Evolutionary conservation across 345 rosid genomes (phyloP).

Genomic region (Bruguiera gymnorhiza): DNA sequence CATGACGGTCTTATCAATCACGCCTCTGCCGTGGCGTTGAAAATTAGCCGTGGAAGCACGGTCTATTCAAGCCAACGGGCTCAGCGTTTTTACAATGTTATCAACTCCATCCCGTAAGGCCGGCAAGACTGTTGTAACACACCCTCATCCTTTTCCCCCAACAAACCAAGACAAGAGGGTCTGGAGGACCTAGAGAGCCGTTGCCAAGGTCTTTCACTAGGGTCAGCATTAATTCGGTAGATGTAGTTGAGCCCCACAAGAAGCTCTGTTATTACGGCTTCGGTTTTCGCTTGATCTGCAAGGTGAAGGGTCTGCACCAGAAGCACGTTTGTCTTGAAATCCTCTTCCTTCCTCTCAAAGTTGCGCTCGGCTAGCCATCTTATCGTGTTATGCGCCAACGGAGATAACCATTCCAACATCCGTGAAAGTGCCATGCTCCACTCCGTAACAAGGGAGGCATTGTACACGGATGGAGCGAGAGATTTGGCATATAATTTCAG

Average conservation of each 20-base stretch:
- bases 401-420: conserved; percentile 60
- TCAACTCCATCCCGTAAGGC: too few species aligned
- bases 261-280: conserved; percentile 58
- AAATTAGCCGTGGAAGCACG: too few species aligned
- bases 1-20: too few species aligned
- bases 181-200: conserved; percentile 7
- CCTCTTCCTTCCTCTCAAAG: conserved; percentile 50
- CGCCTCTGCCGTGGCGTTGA: too few species aligned
- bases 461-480: conserved; percentile 32
- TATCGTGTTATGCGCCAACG: conserved; percentile 55
- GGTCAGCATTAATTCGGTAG: conserved; percentile 33
- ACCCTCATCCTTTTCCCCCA: conserved; percentile 8
- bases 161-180: neutral
- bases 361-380: conserved; percentile 59
- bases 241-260: conserved; percentile 60
- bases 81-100: too few species aligned
- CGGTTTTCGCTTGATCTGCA: conserved; percentile 56
- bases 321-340: conserved; percentile 44
- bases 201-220: conserved; percentile 12
- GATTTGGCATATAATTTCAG: conserved; percentile 36
- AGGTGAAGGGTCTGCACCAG: conserved; percentile 59
- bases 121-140: neutral
- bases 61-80: too few species aligned
- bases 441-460: conserved; percentile 42
- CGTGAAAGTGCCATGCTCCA: conserved; percentile 41